Evolutionary conservation across 345 rosid species (phyloP).

Genomic region (Reutealis trisperma): DNA sequence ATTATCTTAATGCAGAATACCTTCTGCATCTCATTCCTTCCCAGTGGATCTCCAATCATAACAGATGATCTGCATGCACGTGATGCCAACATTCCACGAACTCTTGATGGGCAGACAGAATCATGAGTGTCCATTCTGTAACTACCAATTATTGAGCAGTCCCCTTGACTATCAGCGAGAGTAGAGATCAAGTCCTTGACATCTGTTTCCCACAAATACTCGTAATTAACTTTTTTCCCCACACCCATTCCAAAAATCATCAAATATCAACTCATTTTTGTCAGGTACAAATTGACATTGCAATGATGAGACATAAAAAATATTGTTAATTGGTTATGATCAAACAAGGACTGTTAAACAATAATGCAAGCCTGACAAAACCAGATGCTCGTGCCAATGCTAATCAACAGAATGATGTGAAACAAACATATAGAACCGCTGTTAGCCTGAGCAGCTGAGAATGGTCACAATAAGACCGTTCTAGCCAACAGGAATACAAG

Average conservation of each 20-base stretch:
- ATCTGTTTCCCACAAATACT: conserved; percentile 47
- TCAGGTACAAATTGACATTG: background rate
- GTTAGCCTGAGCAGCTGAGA: background rate
- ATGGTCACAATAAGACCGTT: background rate
- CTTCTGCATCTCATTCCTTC: conserved; percentile 87
- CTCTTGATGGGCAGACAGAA: conserved; percentile 90
- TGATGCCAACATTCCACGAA: conserved; percentile 87
- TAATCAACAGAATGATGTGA: background rate
- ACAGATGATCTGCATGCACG: conserved; percentile 92
- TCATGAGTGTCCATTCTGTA: conserved; percentile 68
- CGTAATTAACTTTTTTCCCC: conserved; percentile 15
- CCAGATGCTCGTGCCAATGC: background rate
- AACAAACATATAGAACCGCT: background rate
- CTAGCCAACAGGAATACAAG: background rate
- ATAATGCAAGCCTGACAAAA: background rate
- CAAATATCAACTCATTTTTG: background rate
- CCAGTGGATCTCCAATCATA: conserved; percentile 86
- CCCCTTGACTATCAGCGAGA: conserved; percentile 77
- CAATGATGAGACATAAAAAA: background rate
- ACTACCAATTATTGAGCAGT: conserved; percentile 73
- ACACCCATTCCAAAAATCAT: background rate
- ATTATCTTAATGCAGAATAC: conserved; percentile 32
- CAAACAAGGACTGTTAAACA: background rate
- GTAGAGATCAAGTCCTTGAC: conserved; percentile 86
- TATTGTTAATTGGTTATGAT: background rate